Percentiles rank a stretch among this genome's conserved stretches.
Evolutionary conservation across 208 protist species (phyloP).

Genomic region (Wallacemonas sp.): DNA sequence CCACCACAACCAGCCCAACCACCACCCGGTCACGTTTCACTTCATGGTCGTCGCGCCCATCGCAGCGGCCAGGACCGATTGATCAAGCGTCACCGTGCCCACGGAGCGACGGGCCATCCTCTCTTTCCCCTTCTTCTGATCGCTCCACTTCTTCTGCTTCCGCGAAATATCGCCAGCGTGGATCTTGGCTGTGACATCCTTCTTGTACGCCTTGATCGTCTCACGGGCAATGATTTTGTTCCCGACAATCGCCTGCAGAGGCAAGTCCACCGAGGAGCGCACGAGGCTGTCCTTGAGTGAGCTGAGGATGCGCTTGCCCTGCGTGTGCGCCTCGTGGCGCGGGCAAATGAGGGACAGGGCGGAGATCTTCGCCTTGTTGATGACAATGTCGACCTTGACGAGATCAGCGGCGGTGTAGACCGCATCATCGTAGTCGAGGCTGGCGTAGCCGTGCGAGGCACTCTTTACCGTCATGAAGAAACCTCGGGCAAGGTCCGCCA

Average conservation of each 20-base stretch:
- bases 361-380: constrained; percentile 93
- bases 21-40: neutral
- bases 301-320: constrained; percentile 74
- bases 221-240: constrained; percentile 92
- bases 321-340: constrained; percentile 48
- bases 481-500: constrained; percentile 94
- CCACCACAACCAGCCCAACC: neutral
- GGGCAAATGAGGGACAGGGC: constrained; percentile 92
- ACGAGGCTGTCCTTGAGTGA: constrained; percentile 89
- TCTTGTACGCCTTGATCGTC: constrained; percentile 92
- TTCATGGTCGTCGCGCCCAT: constrained; percentile 74
- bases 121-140: constrained; percentile 98
- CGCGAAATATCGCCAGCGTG: constrained; percentile 96
- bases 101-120: constrained; percentile 93
- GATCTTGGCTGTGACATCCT: constrained; percentile 95
- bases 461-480: constrained; percentile 96
- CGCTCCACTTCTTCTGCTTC: constrained; percentile 96
- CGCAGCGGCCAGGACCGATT: constrained; percentile 91
- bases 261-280: constrained; percentile 91
- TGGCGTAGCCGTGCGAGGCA: constrained; percentile 92
- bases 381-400: constrained; percentile 92
- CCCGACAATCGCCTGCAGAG: constrained; percentile 91
- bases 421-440: constrained; percentile 94
- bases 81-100: constrained; percentile 91
- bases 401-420: constrained; percentile 89